These are phyloP conservation scores for Skeletonema potamos DNA, from an alignment of 108 stramenopile species.

Conservation along the genomic window DNA sequence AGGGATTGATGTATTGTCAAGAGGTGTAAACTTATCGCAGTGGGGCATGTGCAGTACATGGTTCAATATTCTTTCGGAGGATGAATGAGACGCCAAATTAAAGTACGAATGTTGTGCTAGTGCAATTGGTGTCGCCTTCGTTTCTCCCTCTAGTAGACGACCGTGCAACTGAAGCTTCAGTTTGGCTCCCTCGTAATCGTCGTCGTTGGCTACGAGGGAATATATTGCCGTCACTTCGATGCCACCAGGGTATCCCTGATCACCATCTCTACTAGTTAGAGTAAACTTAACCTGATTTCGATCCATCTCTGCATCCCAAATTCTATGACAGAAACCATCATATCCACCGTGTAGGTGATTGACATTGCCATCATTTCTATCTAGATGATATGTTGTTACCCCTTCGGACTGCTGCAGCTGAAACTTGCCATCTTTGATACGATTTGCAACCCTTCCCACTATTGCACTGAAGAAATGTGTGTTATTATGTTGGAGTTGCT, in stretches of 20 bases:
- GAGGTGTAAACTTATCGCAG: slow-evolving; percentile 68
- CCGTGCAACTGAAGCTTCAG: slow-evolving; percentile 60
- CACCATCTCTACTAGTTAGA: slow-evolving; percentile 63
- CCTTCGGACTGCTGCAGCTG: slow-evolving; percentile 35
- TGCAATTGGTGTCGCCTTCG: slow-evolving; percentile 68
- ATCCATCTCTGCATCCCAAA: slow-evolving; percentile 64
- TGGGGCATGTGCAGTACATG: slow-evolving; percentile 60
- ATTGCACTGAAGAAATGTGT: slow-evolving; percentile 66
- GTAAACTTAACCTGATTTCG: slow-evolving; percentile 50
- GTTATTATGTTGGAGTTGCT: slow-evolving; percentile 48
- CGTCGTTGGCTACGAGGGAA: slow-evolving; percentile 41
- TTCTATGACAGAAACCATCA: slow-evolving; percentile 54
- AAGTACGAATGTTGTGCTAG: slow-evolving; percentile 88
- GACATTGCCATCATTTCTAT: slow-evolving; percentile 65
- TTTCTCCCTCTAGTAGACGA: slow-evolving; percentile 35
- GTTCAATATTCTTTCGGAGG: slow-evolving; percentile 52
- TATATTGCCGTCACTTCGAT: slow-evolving; percentile 64
- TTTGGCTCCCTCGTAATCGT: slow-evolving; percentile 10
- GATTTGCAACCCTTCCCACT: slow-evolving; percentile 87
- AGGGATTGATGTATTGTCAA: slow-evolving; percentile 65
- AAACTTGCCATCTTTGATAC: slow-evolving; percentile 71
- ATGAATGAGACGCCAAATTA: slow-evolving; percentile 62
- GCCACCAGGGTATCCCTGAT: slow-evolving; percentile 82
- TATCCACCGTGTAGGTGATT: slow-evolving; percentile 88
- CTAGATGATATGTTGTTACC: slow-evolving; percentile 50